These are phyloP conservation scores for Picochlorum sp. DNA, from an alignment of 139 green algal genomes.

Conservation along the genomic window DNA sequence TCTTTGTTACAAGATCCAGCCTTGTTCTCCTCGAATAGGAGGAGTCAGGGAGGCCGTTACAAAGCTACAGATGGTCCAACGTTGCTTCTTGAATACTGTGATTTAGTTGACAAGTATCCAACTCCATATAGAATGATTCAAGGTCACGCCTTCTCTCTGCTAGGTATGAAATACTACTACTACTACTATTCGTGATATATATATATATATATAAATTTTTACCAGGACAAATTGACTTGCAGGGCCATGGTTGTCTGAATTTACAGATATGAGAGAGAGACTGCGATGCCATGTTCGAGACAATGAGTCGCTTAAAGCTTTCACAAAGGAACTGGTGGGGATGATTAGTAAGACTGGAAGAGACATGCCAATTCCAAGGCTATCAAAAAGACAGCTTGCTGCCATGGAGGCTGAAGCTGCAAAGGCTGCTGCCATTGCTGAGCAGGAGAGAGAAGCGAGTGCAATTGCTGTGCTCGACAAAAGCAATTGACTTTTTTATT, in stretches of 20 bases:
- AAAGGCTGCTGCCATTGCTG: slow-evolving; percentile 35
- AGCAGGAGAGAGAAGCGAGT: slow-evolving; percentile 55
- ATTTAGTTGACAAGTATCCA: slow-evolving; percentile 53
- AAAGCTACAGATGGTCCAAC: slow-evolving; percentile 24
- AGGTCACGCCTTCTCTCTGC: slow-evolving; percentile 54
- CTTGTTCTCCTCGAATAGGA: slow-evolving; percentile 47
- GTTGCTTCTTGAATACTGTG: slow-evolving; percentile 78
- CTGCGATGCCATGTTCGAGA: slow-evolving; percentile 32
- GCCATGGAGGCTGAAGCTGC: slow-evolving; percentile 30
- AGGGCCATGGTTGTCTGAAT: slow-evolving; percentile 76
- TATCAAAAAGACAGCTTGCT: slow-evolving; percentile 23
- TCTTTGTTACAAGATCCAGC: slow-evolving; percentile 73
- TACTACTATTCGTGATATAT: too few species aligned
- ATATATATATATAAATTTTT: too few species aligned
- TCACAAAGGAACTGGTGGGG: slow-evolving; percentile 35
- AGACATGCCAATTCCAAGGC: slow-evolving; percentile 29
- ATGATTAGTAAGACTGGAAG: slow-evolving; percentile 37
- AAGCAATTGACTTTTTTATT: background rate
- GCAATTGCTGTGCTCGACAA: slow-evolving; percentile 3
- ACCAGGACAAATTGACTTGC: too few species aligned
- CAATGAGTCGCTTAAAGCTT: slow-evolving; percentile 9
- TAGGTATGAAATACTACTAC: too few species aligned
- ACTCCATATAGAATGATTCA: slow-evolving; percentile 74
- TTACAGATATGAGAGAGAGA: slow-evolving; percentile 69
- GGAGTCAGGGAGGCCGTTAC: background rate